These are phyloP conservation scores for Lagerstroemia speciosa DNA, from an alignment of 345 rosid genomes.

Conservation along the genomic window DNA sequence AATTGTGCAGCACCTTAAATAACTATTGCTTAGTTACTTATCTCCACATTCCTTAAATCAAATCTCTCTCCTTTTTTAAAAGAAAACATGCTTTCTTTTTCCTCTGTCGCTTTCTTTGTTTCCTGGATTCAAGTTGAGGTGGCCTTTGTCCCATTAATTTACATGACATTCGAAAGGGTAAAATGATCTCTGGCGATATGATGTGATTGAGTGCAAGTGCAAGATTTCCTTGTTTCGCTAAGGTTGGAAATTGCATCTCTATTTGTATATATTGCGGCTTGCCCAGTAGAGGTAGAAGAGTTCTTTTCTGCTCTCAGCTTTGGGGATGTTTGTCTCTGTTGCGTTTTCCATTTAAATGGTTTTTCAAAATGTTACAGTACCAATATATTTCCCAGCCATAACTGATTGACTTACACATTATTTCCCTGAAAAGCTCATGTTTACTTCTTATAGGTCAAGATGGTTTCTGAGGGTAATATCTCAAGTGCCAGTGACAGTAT, in stretches of 20 bases:
- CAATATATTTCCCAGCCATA: neutral
- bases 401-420: neutral
- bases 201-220: neutral
- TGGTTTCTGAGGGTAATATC: conserved; percentile 39
- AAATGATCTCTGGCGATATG: neutral
- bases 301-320: neutral
- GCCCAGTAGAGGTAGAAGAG: neutral
- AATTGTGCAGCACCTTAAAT: neutral
- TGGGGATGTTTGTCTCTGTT: neutral
- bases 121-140: neutral
- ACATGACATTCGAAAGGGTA: neutral
- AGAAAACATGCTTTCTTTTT: neutral
- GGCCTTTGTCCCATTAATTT: neutral
- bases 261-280: neutral
- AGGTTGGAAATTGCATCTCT: neutral
- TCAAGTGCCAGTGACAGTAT: conserved; percentile 30
- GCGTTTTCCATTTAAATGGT: neutral
- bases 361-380: neutral
- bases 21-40: neutral
- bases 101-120: neutral
- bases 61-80: neutral
- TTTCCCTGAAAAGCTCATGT: neutral
- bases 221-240: neutral
- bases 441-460: conserved; percentile 33
- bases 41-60: neutral